Evolutionary conservation across 2,329 filamentous ascomycete genomes (phyloP).

Genomic region (Apiospora hydei): DNA sequence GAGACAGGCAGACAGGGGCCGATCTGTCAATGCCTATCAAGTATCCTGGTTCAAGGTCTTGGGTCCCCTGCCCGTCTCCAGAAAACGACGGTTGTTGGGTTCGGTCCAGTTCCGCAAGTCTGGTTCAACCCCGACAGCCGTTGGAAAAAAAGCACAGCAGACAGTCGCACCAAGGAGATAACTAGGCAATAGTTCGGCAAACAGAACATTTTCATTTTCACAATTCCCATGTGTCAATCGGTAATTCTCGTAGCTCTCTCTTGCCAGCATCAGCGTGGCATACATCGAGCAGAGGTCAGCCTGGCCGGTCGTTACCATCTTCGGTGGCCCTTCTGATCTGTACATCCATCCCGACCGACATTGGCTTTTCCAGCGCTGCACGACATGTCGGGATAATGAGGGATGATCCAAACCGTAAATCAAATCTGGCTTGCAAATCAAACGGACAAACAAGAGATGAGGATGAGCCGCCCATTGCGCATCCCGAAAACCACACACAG

Average conservation of each 20-base stretch:
- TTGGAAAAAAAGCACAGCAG: background rate
- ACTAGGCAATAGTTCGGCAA: constrained; percentile 15
- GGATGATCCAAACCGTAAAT: constrained; percentile 11
- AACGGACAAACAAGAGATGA: background rate
- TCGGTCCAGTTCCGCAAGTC: constrained; percentile 13
- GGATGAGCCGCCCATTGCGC: constrained; percentile 5
- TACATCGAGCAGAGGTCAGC: background rate
- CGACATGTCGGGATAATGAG: constrained; percentile 4
- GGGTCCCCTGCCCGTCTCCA: constrained; percentile 2
- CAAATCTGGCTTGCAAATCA: background rate
- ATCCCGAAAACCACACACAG: background rate
- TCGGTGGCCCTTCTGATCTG: background rate
- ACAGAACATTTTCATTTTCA: background rate
- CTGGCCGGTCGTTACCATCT: background rate
- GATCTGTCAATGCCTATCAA: constrained; percentile 13
- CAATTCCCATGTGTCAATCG: constrained; percentile 9
- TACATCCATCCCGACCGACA: background rate
- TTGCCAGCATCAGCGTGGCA: background rate
- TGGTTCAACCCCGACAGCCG: constrained; percentile 17
- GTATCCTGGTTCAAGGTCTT: constrained; percentile 7
- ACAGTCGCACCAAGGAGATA: constrained; percentile 13
- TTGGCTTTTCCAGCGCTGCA: constrained; percentile 13
- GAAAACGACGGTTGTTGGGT: constrained; percentile 17
- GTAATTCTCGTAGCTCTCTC: background rate
- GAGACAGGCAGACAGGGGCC: background rate